phyloP scores from a whole-genome alignment of 345 rosid species.

The Syzygium grande region DNA sequence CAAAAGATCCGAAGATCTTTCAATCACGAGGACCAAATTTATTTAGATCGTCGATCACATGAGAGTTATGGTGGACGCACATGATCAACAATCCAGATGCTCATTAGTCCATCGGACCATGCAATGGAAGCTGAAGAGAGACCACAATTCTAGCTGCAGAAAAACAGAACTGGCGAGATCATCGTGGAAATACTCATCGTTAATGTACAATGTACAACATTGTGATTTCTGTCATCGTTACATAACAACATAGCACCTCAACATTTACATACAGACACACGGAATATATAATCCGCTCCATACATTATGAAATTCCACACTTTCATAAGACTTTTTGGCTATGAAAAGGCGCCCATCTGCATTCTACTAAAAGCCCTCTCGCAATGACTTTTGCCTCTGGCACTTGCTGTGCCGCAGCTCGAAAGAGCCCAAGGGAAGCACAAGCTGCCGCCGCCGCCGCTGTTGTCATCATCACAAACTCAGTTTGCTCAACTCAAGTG shows the following conservation, averaged over 20 bases:
- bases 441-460: background rate
- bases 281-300: background rate
- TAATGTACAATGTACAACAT: background rate
- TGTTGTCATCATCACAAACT: background rate
- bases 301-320: background rate
- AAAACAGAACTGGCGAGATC: background rate
- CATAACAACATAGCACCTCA: background rate
- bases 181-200: background rate
- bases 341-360: background rate
- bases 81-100: background rate
- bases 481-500: background rate
- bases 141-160: background rate
- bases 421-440: background rate
- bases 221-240: background rate
- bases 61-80: background rate
- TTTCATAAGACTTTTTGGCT: background rate
- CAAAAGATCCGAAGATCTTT: background rate
- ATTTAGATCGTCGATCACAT: background rate
- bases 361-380: background rate
- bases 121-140: background rate
- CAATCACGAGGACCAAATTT: background rate
- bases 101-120: background rate
- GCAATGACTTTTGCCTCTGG: background rate
- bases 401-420: background rate
- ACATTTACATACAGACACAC: background rate